Evolutionary conservation across 345 rosid genomes (phyloP).

Genomic region (Raphanus raphanistrum): DNA sequence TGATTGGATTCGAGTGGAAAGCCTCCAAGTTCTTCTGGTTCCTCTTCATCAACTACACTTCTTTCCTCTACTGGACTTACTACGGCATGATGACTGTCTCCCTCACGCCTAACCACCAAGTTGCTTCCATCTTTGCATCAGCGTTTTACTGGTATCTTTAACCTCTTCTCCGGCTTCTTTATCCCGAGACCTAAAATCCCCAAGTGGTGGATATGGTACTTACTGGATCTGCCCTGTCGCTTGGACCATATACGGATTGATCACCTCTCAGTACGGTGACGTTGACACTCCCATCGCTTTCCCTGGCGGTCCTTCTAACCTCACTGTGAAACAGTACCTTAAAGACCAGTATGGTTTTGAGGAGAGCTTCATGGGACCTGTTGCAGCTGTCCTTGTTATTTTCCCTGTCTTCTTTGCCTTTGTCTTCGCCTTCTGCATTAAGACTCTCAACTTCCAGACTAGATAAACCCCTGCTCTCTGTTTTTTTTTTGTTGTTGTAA

Average conservation of each 20-base stretch:
- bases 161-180: slow-evolving; percentile 85
- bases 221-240: slow-evolving; percentile 87
- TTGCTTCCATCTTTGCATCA: slow-evolving; percentile 72
- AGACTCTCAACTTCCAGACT: slow-evolving; percentile 76
- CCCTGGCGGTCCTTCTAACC: slow-evolving; percentile 36
- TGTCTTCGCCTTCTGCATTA: slow-evolving; percentile 73
- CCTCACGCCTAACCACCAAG: slow-evolving; percentile 82
- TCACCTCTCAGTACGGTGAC: slow-evolving; percentile 70
- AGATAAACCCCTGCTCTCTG: slow-evolving; percentile 16
- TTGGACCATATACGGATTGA: slow-evolving; percentile 72
- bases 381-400: slow-evolving; percentile 60
- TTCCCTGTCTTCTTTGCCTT: slow-evolving; percentile 69
- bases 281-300: slow-evolving; percentile 35
- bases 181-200: slow-evolving; percentile 85
- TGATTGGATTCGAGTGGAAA: slow-evolving; percentile 77
- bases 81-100: slow-evolving; percentile 94
- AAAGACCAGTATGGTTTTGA: slow-evolving; percentile 60
- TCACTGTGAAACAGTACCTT: slow-evolving; percentile 46
- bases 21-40: slow-evolving; percentile 79
- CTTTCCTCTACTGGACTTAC: slow-evolving; percentile 90
- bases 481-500: neutral
- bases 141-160: slow-evolving; percentile 74
- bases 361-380: slow-evolving; percentile 74
- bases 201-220: slow-evolving; percentile 89
- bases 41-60: slow-evolving; percentile 69